These are phyloP conservation scores for Euphorbia corollata DNA, from an alignment of 441 rosid species.

Conservation along the genomic window DNA sequence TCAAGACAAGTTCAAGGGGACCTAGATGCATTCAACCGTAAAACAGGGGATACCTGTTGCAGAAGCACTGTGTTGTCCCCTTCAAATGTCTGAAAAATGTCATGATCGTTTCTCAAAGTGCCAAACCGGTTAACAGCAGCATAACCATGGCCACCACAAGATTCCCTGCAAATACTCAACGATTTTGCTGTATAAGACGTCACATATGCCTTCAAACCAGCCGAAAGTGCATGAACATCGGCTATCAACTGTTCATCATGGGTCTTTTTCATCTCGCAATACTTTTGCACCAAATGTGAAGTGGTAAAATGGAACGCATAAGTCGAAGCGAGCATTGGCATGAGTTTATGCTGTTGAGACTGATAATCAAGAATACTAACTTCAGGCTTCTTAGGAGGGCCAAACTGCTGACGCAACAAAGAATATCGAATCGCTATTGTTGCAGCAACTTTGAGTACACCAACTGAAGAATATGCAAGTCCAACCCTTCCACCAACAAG, in stretches of 20 bases:
- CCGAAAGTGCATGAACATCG: slow-evolving; percentile 91
- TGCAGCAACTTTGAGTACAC: slow-evolving; percentile 70
- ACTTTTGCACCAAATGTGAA: slow-evolving; percentile 59
- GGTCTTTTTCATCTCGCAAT: slow-evolving; percentile 80
- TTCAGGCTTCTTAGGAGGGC: slow-evolving; percentile 94
- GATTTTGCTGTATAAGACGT: slow-evolving; percentile 89
- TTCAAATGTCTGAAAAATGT: slow-evolving; percentile 97
- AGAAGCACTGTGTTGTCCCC: slow-evolving; percentile 98
- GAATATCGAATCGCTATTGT: slow-evolving; percentile 89
- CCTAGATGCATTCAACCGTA: too few relatives aligned
- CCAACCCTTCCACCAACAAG: slow-evolving; percentile 96
- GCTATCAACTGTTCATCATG: slow-evolving; percentile 72
- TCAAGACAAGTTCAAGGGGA: too few relatives aligned
- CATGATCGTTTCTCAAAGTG: slow-evolving; percentile 91
- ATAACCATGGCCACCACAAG: slow-evolving; percentile 99
- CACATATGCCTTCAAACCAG: slow-evolving; percentile 89
- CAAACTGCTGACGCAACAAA: slow-evolving; percentile 84
- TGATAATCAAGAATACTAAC: slow-evolving; percentile 95
- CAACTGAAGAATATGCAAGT: slow-evolving; percentile 82
- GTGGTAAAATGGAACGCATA: slow-evolving; percentile 91
- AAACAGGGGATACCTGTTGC: slow-evolving; percentile 55
- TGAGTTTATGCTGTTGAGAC: slow-evolving; percentile 97
- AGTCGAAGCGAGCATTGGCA: slow-evolving; percentile 96
- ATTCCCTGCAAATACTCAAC: slow-evolving; percentile 81
- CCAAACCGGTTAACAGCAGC: slow-evolving; percentile 98